phyloP scores from a whole-genome alignment of 2,329 filamentous ascomycete species.

The Fusarium sambucinum region DNA sequence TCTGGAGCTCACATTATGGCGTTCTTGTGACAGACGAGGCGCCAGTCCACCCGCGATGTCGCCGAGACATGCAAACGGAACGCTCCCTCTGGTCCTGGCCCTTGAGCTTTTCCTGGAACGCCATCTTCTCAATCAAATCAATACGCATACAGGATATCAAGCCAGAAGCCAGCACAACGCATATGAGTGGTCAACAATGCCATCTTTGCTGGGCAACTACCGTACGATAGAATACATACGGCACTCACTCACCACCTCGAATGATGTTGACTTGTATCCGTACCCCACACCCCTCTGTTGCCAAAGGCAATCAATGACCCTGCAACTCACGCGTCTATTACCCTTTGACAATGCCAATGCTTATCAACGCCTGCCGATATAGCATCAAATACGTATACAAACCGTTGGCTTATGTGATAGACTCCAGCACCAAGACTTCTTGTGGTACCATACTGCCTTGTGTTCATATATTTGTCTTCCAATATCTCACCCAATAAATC shows the following conservation, averaged over 20 bases:
- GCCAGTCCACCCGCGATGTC: conserved; percentile 43
- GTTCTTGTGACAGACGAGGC: conserved; percentile 31
- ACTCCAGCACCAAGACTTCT: conserved; percentile 1
- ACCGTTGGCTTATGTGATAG: conserved; percentile 15
- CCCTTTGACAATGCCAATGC: neutral
- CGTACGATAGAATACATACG: neutral
- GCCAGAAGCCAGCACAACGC: neutral
- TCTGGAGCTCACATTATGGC: conserved; percentile 22
- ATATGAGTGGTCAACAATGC: conserved; percentile 2
- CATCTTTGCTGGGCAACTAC: conserved; percentile 34
- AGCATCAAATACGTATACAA: neutral
- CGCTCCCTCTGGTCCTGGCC: conserved; percentile 7
- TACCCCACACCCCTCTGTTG: conserved; percentile 16
- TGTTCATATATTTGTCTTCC: neutral
- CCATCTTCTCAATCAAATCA: conserved; percentile 18
- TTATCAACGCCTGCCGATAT: neutral
- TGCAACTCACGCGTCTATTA: conserved; percentile 4
- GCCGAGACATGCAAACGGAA: conserved; percentile 47
- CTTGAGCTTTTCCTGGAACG: conserved; percentile 29
- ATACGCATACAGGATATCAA: conserved; percentile 1
- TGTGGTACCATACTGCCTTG: neutral
- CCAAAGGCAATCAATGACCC: conserved; percentile 1
- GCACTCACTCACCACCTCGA: conserved; percentile 13
- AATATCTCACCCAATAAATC: neutral
- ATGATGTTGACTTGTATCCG: conserved; percentile 1